Base-by-base conservation (phyloP, 2,329 filamentous ascomycete genomes). In the Sarocladium brachiariae region DNA sequence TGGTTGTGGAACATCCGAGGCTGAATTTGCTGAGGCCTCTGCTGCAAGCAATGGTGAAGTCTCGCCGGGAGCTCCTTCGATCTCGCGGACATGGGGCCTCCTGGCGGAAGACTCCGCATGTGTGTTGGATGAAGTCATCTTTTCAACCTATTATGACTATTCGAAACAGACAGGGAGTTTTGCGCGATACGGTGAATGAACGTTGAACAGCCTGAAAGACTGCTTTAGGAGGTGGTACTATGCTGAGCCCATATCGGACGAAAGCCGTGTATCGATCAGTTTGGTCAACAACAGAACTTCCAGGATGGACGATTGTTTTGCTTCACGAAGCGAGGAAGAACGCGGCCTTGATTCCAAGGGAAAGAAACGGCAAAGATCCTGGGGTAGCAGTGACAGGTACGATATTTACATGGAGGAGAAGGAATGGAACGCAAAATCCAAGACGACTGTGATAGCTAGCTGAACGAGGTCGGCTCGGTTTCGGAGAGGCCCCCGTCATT, bases 41-140 rank as follows among this genome's bases (percentile, higher is more conserved):
- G 61, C 56, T 52, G 63, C 59, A 53, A 77, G 60, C 50, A 78
- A 58, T 47, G 63, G 61, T 24, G 67, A 67, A 30, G 64, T 64
- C 55, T 75, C 72, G 45, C 61, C 61, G 37, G 60, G 52, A 25
- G 58, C 53, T 24, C 35, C 38, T 23, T 39, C 52, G 19, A 50
- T 18, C 38, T 50, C 37, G 10, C 27, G 49, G 19, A 50, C 19
- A 7, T 23, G 23, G 8, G 49, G 18, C 16, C 37, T 25, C 6
- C 16, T 13, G 5, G 48, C 34, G 18, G 33, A 4, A 18, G 33
- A 18, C n/a, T 34, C 18, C 4, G 18, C 10, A 31, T 11, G 9
- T 13, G 19, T 9, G 13, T 18, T 41, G 11, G 48, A 30, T 10
- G 33, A n/a, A 21, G 18, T 23, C 48, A 50, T 50, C n/a, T 4